Percentiles rank a stretch among this genome's conserved stretches.
Conservation (phyloP, 2,329 filamentous ascomycete species). For the Karstenula rhodostoma region DNA sequence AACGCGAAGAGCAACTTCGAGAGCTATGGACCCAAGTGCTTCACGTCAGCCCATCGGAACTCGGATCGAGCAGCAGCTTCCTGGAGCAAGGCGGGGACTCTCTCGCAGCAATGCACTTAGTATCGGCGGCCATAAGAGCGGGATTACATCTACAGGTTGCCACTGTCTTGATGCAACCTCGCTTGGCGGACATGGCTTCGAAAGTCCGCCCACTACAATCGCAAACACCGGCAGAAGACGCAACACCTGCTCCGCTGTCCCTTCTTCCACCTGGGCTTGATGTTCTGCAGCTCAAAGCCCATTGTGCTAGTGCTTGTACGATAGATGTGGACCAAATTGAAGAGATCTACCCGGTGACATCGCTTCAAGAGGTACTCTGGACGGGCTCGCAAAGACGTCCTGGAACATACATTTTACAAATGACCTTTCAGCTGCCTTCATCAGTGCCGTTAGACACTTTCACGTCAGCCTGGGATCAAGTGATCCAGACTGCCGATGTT, state of each 20-base stretch:
- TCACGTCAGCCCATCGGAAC: not conserved
- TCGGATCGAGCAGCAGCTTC: not conserved
- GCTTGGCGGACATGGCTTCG: not conserved
- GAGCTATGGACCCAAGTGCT: conserved; percentile 3
- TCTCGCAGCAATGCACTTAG: conserved; percentile 6
- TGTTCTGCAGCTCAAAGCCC: not conserved
- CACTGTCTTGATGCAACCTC: not conserved
- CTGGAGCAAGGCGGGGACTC: not conserved
- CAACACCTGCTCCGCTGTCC: not conserved
- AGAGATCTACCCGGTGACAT: not conserved
- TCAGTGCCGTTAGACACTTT: not conserved
- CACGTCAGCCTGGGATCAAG: conserved; percentile 1
- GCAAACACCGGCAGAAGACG: not conserved
- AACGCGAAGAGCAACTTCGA: not conserved
- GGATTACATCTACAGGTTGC: not conserved
- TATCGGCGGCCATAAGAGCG: not conserved
- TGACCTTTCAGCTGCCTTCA: not conserved
- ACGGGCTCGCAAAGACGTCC: not conserved
- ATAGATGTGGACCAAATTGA: not conserved
- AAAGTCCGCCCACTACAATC: not conserved
- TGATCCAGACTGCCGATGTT: not conserved
- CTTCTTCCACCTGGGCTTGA: not conserved
- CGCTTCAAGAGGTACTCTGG: conserved; percentile 1
- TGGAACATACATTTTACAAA: conserved; percentile 1
- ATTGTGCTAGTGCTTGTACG: not conserved